These are phyloP conservation scores for Shiraia bambusicola DNA, from an alignment of 2,329 filamentous ascomycete species.

Conservation along the genomic window DNA sequence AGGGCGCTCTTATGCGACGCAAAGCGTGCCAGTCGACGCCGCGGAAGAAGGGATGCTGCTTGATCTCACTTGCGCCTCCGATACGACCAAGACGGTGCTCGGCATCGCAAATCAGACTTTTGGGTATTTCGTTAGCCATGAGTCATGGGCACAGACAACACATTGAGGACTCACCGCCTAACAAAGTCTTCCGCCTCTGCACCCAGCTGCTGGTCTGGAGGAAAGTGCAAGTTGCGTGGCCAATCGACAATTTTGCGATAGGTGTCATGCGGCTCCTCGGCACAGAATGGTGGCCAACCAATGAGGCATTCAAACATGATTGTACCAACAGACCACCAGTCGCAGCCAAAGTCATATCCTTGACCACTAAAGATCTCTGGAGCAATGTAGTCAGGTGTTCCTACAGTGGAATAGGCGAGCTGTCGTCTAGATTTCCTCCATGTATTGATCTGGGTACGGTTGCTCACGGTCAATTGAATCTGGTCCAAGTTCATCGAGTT, in stretches of 20 bases:
- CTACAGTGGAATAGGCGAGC: slow-evolving; percentile 97
- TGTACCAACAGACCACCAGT: slow-evolving; percentile 98
- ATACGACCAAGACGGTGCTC: slow-evolving; percentile 85
- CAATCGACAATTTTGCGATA: slow-evolving; percentile 99
- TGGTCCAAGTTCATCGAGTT: slow-evolving; percentile 96
- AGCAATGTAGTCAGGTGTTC: slow-evolving; percentile 97
- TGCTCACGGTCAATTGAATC: slow-evolving; percentile 97
- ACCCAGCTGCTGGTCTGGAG: slow-evolving; percentile 87
- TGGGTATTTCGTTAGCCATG: slow-evolving; percentile 17
- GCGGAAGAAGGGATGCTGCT: slow-evolving; percentile 91
- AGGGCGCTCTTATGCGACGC: slow-evolving; percentile 89
- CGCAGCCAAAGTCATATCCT: slow-evolving; percentile 94
- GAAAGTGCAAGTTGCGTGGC: slow-evolving; percentile 93
- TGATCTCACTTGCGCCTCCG: slow-evolving; percentile 86
- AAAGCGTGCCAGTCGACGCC: slow-evolving; percentile 94
- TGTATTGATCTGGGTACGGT: slow-evolving; percentile 96
- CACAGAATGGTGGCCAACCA: slow-evolving; percentile 98
- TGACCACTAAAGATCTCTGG: slow-evolving; percentile 97
- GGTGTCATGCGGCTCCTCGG: slow-evolving; percentile 94
- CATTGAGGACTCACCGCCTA: slow-evolving; percentile 65
- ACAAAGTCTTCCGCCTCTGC: slow-evolving; percentile 90
- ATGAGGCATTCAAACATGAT: slow-evolving; percentile 99
- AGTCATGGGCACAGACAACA: slow-evolving; percentile 9
- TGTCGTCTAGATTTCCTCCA: slow-evolving; percentile 94
- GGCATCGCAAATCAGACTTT: slow-evolving; percentile 87